phyloP scores from a whole-genome alignment of 2,329 filamentous ascomycete species.

The Paecilomyces variotii region DNA sequence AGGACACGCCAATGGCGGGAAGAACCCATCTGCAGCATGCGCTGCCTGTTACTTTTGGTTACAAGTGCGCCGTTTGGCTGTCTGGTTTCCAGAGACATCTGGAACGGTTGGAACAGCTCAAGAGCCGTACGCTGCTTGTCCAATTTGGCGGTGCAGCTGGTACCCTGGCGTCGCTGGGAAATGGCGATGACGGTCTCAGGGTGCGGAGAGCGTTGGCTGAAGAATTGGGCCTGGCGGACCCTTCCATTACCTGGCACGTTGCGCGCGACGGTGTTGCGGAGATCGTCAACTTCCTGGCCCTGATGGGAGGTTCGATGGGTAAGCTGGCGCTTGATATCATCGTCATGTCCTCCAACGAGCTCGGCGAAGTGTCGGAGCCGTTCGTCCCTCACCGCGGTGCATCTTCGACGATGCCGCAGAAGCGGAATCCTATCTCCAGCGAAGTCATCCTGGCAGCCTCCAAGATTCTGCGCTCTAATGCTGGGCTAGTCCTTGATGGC shows the following conservation, averaged over 20 bases:
- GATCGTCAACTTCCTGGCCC: constrained; percentile 45
- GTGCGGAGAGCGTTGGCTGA: constrained; percentile 44
- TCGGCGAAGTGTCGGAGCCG: constrained; percentile 48
- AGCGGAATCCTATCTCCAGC: constrained; percentile 51
- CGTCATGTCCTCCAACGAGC: constrained; percentile 51
- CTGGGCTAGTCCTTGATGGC: constrained; percentile 45
- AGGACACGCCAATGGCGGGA: constrained; percentile 50
- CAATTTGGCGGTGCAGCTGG: constrained; percentile 52
- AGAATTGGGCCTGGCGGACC: constrained; percentile 42
- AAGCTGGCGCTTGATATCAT: constrained; percentile 51
- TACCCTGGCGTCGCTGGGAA: constrained; percentile 46
- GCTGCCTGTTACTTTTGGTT: constrained; percentile 49
- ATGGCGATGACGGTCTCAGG: constrained; percentile 39
- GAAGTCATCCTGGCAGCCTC: constrained; percentile 49
- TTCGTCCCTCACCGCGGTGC: constrained; percentile 48
- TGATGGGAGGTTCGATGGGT: constrained; percentile 46
- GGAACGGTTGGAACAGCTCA: constrained; percentile 41
- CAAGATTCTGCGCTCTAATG: constrained; percentile 47
- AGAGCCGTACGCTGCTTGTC: constrained; percentile 41
- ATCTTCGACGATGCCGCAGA: constrained; percentile 52
- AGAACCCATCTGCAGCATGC: constrained; percentile 53
- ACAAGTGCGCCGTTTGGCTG: constrained; percentile 50
- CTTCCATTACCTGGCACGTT: constrained; percentile 51
- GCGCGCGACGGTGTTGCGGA: constrained; percentile 48
- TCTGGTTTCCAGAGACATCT: constrained; percentile 43